These are phyloP conservation scores for Cladosporium oxysporum DNA, from an alignment of 2,329 filamentous ascomycete genomes.

Conservation along the genomic window DNA sequence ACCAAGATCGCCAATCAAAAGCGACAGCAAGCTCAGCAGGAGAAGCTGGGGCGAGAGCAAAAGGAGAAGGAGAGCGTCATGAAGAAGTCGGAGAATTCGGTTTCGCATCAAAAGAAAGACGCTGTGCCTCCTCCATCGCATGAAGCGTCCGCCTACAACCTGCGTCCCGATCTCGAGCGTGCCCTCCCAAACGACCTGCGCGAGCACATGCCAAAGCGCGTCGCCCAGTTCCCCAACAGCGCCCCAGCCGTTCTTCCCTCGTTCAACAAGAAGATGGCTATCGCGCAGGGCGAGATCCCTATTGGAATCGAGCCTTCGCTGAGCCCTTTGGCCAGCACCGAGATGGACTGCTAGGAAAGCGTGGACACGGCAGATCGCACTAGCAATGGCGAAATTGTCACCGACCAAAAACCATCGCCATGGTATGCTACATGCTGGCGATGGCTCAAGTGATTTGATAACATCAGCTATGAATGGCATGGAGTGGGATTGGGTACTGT, in stretches of 20 bases:
- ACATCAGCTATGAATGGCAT: constrained; percentile 21
- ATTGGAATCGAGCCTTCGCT: constrained; percentile 20
- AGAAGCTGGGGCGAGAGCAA: not conserved
- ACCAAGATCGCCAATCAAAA: not conserved
- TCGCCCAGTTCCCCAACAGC: not conserved
- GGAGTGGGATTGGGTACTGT: constrained; percentile 20
- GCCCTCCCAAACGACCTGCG: not conserved
- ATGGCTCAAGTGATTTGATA: constrained; percentile 23
- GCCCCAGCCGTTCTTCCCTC: constrained; percentile 1
- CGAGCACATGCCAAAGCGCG: not conserved
- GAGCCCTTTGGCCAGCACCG: constrained; percentile 8
- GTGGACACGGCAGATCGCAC: constrained; percentile 25
- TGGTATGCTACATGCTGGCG: constrained; percentile 27
- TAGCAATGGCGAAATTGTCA: not conserved
- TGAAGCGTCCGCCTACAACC: not conserved
- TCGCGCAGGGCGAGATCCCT: constrained; percentile 23
- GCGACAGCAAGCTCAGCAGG: not conserved
- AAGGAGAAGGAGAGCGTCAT: not conserved
- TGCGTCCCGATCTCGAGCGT: not conserved
- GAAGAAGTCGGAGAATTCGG: no score
- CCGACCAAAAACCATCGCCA: constrained; percentile 10
- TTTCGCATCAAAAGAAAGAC: not conserved
- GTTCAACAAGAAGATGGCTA: not conserved
- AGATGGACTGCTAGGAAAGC: constrained; percentile 25
- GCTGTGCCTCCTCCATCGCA: not conserved